Percentiles rank a stretch among this genome's conserved stretches.
Conservation (phyloP, 2,329 filamentous ascomycete genomes). For the Epichloe scottii region DNA sequence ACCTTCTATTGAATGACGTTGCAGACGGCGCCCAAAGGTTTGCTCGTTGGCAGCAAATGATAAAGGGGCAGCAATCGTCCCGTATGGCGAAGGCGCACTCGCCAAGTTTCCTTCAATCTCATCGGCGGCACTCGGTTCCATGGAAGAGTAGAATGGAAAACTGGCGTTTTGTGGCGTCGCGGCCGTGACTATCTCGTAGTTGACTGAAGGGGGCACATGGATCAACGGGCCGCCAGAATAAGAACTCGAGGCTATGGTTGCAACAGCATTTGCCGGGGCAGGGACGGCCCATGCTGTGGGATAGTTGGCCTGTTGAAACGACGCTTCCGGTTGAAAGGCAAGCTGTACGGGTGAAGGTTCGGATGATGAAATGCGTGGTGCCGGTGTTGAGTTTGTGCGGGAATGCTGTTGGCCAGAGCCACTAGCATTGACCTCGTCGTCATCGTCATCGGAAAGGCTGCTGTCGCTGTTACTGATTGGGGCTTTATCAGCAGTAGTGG, state of each 20-base stretch:
- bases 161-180: constrained; percentile 40
- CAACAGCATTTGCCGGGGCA: not conserved
- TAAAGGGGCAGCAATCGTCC: constrained; percentile 28
- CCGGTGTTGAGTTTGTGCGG: not conserved
- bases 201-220: constrained; percentile 10
- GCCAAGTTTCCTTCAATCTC: constrained; percentile 10
- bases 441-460: constrained; percentile 3
- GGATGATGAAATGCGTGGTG: not conserved
- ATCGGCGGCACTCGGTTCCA: constrained; percentile 8
- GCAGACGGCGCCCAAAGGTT: constrained; percentile 58
- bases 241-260: not conserved
- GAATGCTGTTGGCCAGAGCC: not conserved
- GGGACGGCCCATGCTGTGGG: not conserved
- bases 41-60: constrained; percentile 52
- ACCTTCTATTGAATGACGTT: constrained; percentile 51
- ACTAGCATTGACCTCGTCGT: not conserved
- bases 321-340: not conserved
- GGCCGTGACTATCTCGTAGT: constrained; percentile 37
- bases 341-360: not conserved
- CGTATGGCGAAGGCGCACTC: constrained; percentile 16
- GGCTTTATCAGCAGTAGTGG: constrained; percentile 35
- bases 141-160: constrained; percentile 30
- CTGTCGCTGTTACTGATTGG: constrained; percentile 19
- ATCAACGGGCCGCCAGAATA: not conserved
- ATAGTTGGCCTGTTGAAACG: not conserved